Base-by-base conservation (phyloP, 192 early-diverging fungal species). In the Chytriomyces confervae region DNA sequence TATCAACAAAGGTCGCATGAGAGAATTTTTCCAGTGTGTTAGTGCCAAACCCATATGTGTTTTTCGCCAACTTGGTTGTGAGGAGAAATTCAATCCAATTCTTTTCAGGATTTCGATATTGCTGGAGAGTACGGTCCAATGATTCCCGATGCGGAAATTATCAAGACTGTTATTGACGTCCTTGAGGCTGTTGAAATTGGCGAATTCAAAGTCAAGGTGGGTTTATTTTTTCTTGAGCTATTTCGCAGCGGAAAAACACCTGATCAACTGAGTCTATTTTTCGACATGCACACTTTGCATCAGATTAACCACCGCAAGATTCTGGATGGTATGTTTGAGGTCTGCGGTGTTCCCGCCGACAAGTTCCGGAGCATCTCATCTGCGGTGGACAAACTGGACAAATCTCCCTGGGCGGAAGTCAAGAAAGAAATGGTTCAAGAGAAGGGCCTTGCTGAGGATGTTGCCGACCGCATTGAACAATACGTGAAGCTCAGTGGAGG, bases 361-460 rank as follows among this genome's bases (percentile, higher is more conserved):
- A 94, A 95, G 76, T 90, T 98, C 75, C 89, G 97, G 2, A 79
- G 94, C 3, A 98, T 99, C 27, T 97, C 96, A 20, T 97, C 96
- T 53, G 96, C 97, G 0, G 95, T 99, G 7, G 97, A 99, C 82
- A 99, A 99, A 86, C 88, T 99, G 11, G 97, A 99, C 85, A 99
- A 99, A 85, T 82, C 92, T 82, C 89, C 97, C 46, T 99, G 97
- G 97, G 89, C 84, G 13, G 97, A 98, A 7, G 97, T 99, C 5
- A 90, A 89, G 69, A 91, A 92, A 66, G 97, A 99, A 82, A 98
- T 99, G 97, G 89, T 88, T 6, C 90, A 91, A 63, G 95, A 98
- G 57, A 98, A 98, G 89, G 95, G 95, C 1, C 87, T 99, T 50
- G 87, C 84, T 24, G 88, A 82, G 46, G 84, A 78, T 27, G 90